Base-by-base conservation (phyloP, 1,284 basidiomycete genomes). In the Dichomitus squalens region DNA sequence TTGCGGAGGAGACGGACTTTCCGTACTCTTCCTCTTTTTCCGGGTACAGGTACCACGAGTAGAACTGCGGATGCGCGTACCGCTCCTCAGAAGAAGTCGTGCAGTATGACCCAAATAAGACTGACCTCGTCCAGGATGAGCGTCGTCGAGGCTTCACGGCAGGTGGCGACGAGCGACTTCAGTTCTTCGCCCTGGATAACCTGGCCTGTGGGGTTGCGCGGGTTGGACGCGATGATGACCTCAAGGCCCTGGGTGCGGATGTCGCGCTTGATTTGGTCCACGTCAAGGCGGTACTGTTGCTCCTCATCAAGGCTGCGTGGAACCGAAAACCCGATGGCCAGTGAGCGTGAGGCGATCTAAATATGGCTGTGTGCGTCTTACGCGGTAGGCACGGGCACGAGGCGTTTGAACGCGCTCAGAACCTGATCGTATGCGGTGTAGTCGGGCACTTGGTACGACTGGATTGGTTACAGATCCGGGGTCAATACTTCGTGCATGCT, bases 161-260 rank as follows among this genome's bases (percentile, higher is more conserved):
- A 81, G 35, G 95, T 76, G 7, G 80, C 70, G 7, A 96, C 93
- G 11, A 98, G 83, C 47, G 90, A 83, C 66, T 90, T 83, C 55
- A 98, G 82, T 14, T 96, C 90, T 14, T 91, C 78, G 14, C 92
- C 94, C 73, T 75, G 73, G 50, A 87, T 84, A 46, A 82, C 77
- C 65, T 95, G 93, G 9, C 95, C 95, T 0, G 95, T 97, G 1
- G 95, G 93, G 69, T 96, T 96, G 57, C 94, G 85, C 12, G 93
- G 93, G 73, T 97, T 98, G 18, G 91, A 94, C 1, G 93, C 89
- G 53, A 98, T 81, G 58, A 97, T 83, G 40, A 96, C 93, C 14
- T 90, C 86, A 21, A 97, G 77, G 33, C 92, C 95, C 74, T 93
- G 90, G 3, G 80, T 87, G 44, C 76, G 78, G 57, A 94, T 91